Evolutionary conservation across 352 stramenopile genomes (phyloP).

Genomic region (Peronospora belbahrii): DNA sequence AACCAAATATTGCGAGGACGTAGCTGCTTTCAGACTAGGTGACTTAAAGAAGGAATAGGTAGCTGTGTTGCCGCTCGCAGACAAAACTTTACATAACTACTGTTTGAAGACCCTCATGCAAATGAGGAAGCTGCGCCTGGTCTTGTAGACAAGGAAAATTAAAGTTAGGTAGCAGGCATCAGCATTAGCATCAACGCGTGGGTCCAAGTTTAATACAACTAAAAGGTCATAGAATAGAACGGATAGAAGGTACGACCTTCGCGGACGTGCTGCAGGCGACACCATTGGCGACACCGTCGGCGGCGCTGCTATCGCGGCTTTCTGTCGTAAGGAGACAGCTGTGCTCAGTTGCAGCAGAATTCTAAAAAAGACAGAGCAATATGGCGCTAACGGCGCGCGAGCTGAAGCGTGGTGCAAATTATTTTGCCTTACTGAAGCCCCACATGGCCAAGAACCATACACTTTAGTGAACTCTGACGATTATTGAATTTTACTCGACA

Average conservation of each 20-base stretch:
- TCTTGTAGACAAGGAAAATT: slow-evolving; percentile 41
- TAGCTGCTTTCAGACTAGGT: slow-evolving; percentile 49
- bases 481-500: slow-evolving; percentile 4
- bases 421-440: slow-evolving; percentile 49
- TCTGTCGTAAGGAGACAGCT: slow-evolving; percentile 15
- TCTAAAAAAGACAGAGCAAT: slow-evolving; percentile 16
- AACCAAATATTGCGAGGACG: slow-evolving; percentile 54
- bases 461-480: slow-evolving; percentile 11
- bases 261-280: slow-evolving; percentile 40
- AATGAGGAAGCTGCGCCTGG: slow-evolving; percentile 23
- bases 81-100: slow-evolving; percentile 12
- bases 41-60: slow-evolving; percentile 34
- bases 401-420: slow-evolving; percentile 39
- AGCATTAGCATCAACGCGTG: slow-evolving; percentile 29
- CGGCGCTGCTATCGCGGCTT: slow-evolving; percentile 13
- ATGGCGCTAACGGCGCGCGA: slow-evolving; percentile 14
- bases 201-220: slow-evolving; percentile 61
- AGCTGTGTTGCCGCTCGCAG: not conserved
- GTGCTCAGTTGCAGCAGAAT: slow-evolving; percentile 2
- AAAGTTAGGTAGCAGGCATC: slow-evolving; percentile 36
- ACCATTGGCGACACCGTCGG: not conserved
- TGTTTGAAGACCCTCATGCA: slow-evolving; percentile 36
- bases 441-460: slow-evolving; percentile 30
- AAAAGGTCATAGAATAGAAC: slow-evolving; percentile 57
- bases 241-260: slow-evolving; percentile 44